A percentile compares a stretch with the other conserved stretches of the same genome.
These are phyloP conservation scores for Russula virescens DNA, from an alignment of 768 basidiomycete species.

Conservation along the genomic window DNA sequence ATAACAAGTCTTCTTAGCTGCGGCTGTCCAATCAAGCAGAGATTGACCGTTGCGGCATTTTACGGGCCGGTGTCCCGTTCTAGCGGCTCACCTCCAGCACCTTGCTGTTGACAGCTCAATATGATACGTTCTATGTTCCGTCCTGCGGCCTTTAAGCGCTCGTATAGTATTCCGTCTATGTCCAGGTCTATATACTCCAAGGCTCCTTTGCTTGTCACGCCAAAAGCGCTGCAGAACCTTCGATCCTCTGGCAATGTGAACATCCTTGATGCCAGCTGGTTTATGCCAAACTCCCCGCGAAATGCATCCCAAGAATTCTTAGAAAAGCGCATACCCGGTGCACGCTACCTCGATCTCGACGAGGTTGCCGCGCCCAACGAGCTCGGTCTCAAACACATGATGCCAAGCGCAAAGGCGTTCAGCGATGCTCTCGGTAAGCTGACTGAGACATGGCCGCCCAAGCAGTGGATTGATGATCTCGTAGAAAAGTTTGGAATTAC, in stretches of 20 bases:
- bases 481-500: constrained; percentile 67
- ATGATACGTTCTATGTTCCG: not conserved
- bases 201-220: constrained; percentile 32
- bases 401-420: constrained; percentile 70
- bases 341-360: constrained; percentile 77
- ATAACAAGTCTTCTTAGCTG: not conserved
- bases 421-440: constrained; percentile 72
- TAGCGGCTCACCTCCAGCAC: no score
- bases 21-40: not conserved
- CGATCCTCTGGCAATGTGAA: constrained; percentile 30
- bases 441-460: constrained; percentile 8
- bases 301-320: constrained; percentile 65
- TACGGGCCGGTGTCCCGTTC: not conserved
- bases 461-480: constrained; percentile 17
- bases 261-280: constrained; percentile 80
- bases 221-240: constrained; percentile 30
- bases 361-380: constrained; percentile 66
- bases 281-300: constrained; percentile 85
- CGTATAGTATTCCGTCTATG: not conserved
- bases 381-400: constrained; percentile 89
- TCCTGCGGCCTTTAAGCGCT: not conserved
- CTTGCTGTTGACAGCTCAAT: no score
- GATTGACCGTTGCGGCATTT: not conserved
- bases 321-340: constrained; percentile 59
- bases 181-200: constrained; percentile 14